phyloP scores from a whole-genome alignment of 495 filamentous ascomycete species.

The Penicillium nucicola region DNA sequence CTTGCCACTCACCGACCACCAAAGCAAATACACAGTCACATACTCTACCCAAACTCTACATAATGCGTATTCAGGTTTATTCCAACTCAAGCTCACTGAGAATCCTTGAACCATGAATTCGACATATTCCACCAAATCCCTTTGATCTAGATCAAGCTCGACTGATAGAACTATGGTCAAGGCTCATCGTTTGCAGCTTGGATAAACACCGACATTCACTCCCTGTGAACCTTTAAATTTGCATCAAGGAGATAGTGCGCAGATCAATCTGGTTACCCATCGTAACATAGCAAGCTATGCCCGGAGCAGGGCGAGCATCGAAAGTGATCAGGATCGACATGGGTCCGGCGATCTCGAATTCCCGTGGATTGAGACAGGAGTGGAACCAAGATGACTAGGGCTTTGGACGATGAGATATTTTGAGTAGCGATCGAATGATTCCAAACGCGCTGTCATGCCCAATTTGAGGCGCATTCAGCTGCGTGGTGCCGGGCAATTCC shows the following conservation, averaged over 20 bases:
- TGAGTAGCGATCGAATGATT: background rate
- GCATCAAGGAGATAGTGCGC: background rate
- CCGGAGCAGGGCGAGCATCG: background rate
- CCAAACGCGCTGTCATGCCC: background rate
- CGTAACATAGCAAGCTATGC: conserved; percentile 1
- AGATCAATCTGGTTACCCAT: conserved; percentile 2
- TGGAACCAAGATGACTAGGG: background rate
- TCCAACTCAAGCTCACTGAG: background rate
- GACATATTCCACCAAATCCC: background rate
- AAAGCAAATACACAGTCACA: too few relatives aligned
- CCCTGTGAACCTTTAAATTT: background rate
- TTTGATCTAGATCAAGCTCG: background rate
- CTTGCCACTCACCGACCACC: too few relatives aligned
- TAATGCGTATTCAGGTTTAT: too few relatives aligned
- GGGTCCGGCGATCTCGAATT: background rate
- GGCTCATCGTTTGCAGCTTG: background rate
- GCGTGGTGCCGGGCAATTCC: background rate
- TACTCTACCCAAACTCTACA: too few relatives aligned
- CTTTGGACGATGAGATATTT: background rate
- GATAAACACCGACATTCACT: background rate
- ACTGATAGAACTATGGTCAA: background rate
- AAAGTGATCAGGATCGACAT: background rate
- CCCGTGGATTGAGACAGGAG: background rate
- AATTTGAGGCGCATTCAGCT: background rate
- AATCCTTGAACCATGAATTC: background rate